These are phyloP conservation scores for Alternaria ventricosa DNA, from an alignment of 2,329 filamentous ascomycete species.

Conservation along the genomic window DNA sequence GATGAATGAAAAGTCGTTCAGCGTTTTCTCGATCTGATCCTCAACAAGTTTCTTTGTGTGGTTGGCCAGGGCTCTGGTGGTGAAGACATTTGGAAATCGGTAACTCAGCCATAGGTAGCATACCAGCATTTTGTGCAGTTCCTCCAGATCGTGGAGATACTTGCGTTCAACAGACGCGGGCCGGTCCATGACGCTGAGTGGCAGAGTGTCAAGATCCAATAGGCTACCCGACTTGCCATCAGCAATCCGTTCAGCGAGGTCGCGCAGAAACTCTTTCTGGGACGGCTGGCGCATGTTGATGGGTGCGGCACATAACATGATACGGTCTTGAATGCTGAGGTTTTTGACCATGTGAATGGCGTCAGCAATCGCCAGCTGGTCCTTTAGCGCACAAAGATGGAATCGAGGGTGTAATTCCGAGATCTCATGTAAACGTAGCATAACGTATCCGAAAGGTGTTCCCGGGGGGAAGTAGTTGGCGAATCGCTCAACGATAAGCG, in stretches of 20 bases:
- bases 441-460: conserved; percentile 83
- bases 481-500: conserved; percentile 74
- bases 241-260: conserved; percentile 74
- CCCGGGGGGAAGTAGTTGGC: conserved; percentile 79
- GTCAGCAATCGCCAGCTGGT: conserved; percentile 72
- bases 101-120: conserved; percentile 94
- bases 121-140: conserved; percentile 80
- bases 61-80: conserved; percentile 74
- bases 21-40: conserved; percentile 70
- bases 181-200: conserved; percentile 75
- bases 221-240: conserved; percentile 70
- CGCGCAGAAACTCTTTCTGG: conserved; percentile 60
- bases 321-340: conserved; percentile 75
- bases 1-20: conserved; percentile 63
- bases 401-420: conserved; percentile 70
- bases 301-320: conserved; percentile 77
- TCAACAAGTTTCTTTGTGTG: conserved; percentile 82
- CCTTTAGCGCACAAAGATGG: conserved; percentile 70
- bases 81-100: conserved; percentile 82
- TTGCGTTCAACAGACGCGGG: conserved; percentile 52
- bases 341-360: conserved; percentile 72
- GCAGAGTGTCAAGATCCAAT: conserved; percentile 72
- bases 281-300: conserved; percentile 60
- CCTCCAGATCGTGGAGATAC: conserved; percentile 74
- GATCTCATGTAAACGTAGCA: conserved; percentile 76